phyloP scores from a whole-genome alignment of 2,329 filamentous ascomycete genomes.

The Cadophora sp. region DNA sequence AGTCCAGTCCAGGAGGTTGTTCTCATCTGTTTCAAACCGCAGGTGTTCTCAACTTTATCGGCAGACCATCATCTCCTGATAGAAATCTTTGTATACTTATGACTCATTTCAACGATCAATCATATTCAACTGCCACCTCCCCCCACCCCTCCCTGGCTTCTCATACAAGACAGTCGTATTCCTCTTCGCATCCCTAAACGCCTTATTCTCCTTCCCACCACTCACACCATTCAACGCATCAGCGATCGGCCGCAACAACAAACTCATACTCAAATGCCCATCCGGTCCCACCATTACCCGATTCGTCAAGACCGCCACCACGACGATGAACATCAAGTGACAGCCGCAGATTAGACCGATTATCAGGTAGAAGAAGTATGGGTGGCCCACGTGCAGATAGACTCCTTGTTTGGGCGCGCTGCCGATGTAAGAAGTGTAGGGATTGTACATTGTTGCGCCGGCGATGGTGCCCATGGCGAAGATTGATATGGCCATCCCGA shows the following conservation, averaged over 20 bases:
- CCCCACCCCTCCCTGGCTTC: slow-evolving; percentile 27
- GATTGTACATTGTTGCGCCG: slow-evolving; percentile 35
- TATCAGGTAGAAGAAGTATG: slow-evolving; percentile 51
- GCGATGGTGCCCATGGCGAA: slow-evolving; percentile 46
- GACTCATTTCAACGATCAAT: slow-evolving; percentile 12
- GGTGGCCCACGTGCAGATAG: slow-evolving; percentile 48
- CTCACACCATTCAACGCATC: slow-evolving; percentile 39
- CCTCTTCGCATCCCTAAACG: slow-evolving; percentile 36
- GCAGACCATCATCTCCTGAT: too few relatives aligned
- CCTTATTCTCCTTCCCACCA: slow-evolving; percentile 34
- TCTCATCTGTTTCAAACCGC: too few relatives aligned
- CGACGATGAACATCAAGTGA: slow-evolving; percentile 37
- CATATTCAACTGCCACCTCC: slow-evolving; percentile 39
- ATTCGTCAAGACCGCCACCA: slow-evolving; percentile 39
- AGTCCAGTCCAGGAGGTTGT: too few relatives aligned
- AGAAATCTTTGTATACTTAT: too few relatives aligned
- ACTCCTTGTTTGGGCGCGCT: slow-evolving; percentile 32
- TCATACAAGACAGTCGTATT: slow-evolving; percentile 38
- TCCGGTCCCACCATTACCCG: slow-evolving; percentile 39
- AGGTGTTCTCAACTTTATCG: too few relatives aligned
- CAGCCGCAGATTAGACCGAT: slow-evolving; percentile 39
- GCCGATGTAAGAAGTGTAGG: slow-evolving; percentile 20
- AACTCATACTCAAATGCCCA: slow-evolving; percentile 37
- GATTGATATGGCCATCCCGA: slow-evolving; percentile 48
- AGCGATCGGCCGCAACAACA: slow-evolving; percentile 41